phyloP scores from a whole-genome alignment of 805 yeast species.

The Priceomyces carsonii region DNA sequence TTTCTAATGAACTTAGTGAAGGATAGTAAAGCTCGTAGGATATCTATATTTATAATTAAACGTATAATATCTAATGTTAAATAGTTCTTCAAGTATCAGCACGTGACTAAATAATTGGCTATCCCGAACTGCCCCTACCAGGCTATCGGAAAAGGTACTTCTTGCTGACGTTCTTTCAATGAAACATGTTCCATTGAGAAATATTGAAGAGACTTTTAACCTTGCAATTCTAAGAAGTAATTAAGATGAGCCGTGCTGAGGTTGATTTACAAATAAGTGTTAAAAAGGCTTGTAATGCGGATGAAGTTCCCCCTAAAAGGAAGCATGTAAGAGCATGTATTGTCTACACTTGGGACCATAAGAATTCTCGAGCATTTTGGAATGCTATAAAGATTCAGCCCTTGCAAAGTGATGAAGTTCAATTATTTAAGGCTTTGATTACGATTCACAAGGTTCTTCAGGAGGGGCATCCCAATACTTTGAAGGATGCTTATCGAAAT shows the following conservation, averaged over 20 bases:
- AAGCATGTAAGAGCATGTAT: conserved; percentile 96
- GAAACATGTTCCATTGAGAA: no score
- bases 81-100: no score
- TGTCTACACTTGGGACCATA: conserved; percentile 95
- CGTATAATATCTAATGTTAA: no score
- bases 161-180: no score
- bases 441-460: conserved; percentile 90
- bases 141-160: no score
- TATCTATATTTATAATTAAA: no score
- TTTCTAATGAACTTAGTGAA: no score
- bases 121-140: no score
- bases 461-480: conserved; percentile 90
- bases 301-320: conserved; percentile 91
- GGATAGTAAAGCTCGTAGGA: no score
- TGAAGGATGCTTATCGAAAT: conserved; percentile 78
- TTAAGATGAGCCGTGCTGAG: conserved; percentile 45
- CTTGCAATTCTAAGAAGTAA: no score
- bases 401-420: conserved; percentile 77
- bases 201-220: no score
- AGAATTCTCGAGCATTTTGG: conserved; percentile 83
- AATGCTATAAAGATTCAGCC: conserved; percentile 78
- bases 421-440: conserved; percentile 81
- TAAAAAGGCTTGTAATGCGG: conserved; percentile 82
- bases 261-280: conserved; percentile 53
- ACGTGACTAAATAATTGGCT: no score